phyloP scores from a whole-genome alignment of 768 basidiomycete species.

The Suillus hirtellus region DNA sequence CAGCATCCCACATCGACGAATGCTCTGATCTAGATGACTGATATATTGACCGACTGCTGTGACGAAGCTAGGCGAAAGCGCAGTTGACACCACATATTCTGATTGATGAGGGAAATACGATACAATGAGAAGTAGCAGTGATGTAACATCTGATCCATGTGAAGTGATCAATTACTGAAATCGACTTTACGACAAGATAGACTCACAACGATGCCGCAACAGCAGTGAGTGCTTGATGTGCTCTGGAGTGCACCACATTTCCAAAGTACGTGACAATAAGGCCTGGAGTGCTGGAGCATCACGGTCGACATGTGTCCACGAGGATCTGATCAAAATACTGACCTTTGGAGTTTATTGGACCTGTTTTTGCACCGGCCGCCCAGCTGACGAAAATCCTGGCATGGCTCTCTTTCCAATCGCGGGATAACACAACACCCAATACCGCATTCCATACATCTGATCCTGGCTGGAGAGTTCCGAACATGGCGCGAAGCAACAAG shows the following conservation, averaged over 20 bases:
- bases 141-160: conserved; percentile 60
- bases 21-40: conserved; percentile 67
- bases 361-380: conserved; percentile 50
- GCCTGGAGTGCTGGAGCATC: conserved; percentile 39
- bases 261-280: conserved; percentile 51
- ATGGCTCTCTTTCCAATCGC: conserved; percentile 59
- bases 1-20: conserved; percentile 91
- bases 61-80: conserved; percentile 63
- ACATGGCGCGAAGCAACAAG: conserved; percentile 45
- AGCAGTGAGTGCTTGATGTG: conserved; percentile 81
- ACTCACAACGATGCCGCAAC: conserved; percentile 73
- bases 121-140: conserved; percentile 63
- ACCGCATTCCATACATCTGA: conserved; percentile 53
- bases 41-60: conserved; percentile 73
- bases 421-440: conserved; percentile 48
- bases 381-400: conserved; percentile 72
- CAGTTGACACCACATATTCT: conserved; percentile 43
- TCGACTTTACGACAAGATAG: neutral
- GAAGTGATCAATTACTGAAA: neutral
- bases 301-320: conserved; percentile 12
- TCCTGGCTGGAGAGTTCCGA: conserved; percentile 51
- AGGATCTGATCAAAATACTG: neutral
- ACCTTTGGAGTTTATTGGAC: conserved; percentile 33
- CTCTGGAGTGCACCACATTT: conserved; percentile 73
- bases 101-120: conserved; percentile 62